These are phyloP conservation scores for Rhizophora apiculata DNA, from an alignment of 345 rosid genomes.

Conservation along the genomic window DNA sequence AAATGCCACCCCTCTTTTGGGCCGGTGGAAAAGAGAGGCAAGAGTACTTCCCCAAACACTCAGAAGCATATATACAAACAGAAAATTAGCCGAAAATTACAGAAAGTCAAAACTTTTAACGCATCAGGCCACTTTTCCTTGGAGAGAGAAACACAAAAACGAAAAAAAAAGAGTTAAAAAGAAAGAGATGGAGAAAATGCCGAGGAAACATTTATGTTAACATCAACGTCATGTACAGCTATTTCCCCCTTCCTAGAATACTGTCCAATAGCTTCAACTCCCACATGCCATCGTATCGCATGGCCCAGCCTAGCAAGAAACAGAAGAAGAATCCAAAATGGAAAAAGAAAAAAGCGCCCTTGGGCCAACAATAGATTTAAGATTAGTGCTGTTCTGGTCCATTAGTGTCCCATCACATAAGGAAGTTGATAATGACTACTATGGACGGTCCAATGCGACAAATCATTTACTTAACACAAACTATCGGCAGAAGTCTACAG, in stretches of 20 bases:
- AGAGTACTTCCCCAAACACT: too few species aligned
- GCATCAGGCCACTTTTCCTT: too few species aligned
- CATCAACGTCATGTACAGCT: too few species aligned
- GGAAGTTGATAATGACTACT: too few species aligned
- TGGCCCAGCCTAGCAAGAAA: slow-evolving; percentile 14
- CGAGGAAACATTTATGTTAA: background rate
- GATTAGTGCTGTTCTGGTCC: too few species aligned
- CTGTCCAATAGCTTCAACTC: slow-evolving; percentile 6
- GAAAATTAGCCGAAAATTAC: background rate
- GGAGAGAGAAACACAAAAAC: too few species aligned
- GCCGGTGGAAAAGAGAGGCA: too few species aligned
- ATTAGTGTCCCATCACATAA: too few species aligned
- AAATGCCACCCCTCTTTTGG: too few species aligned
- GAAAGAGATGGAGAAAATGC: background rate
- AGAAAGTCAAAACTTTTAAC: too few species aligned
- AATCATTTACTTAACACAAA: background rate
- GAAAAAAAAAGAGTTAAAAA: background rate
- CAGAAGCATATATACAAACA: background rate
- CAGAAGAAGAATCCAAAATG: background rate
- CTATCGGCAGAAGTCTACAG: background rate
- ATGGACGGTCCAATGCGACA: background rate
- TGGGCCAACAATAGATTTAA: too few species aligned
- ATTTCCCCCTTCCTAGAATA: background rate
- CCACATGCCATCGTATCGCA: slow-evolving; percentile 12
- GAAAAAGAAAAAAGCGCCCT: too few species aligned